Base-by-base conservation (phyloP, 2,329 filamentous ascomycete genomes). In the Corniculantispora saksenae region DNA sequence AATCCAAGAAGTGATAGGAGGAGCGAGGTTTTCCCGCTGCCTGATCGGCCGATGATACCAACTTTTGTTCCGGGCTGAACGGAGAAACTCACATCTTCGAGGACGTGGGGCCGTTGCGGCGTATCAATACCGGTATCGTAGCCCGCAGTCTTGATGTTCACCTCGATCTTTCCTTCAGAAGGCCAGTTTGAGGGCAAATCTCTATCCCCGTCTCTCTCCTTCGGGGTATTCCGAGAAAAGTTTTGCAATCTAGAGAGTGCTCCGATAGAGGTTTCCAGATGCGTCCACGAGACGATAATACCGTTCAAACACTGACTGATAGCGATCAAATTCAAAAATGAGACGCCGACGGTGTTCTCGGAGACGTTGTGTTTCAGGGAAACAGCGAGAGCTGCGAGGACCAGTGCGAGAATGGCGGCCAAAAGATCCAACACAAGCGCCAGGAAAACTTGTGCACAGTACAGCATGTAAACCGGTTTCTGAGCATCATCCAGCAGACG, bases 381-480 rank as follows among this genome's bases (percentile, higher is more conserved):
- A 13, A 45, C 15, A 12, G 40, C 55, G 19, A 58, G n/a, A 17
- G 12, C 12, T 3, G 35, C 23, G 12, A 43, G 35, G 4, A 58
- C 10, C 23, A 58, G 7, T 3, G 56, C 81, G 29, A 84, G 74
- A 2, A 70, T 77, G 1, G 80, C 78, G 1, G 82, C 79, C 4
- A 83, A 72, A 15, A 84, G 70, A 65, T 83, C 80, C 8, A 86
- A 69, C 1, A 83, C 80, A 1, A 86, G 71, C 0, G 74, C 79
- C 0, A 85, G 72, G 84, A 85, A 87, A 45, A 83, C 77, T 70
- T 88, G 85, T 13, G 85, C 78, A 35, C 80, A 81, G 62, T 78
- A 82, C 8, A 87, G 74, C 1, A 85, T 76, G 68, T 87, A 88
- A 58, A 82, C 83, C 1, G 85, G 84, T 29, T 78, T 73, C 67